Percentiles rank a stretch among this genome's conserved stretches.
These are phyloP conservation scores for Skeletonema costatum DNA, from an alignment of 108 stramenopile species.

Conservation along the genomic window DNA sequence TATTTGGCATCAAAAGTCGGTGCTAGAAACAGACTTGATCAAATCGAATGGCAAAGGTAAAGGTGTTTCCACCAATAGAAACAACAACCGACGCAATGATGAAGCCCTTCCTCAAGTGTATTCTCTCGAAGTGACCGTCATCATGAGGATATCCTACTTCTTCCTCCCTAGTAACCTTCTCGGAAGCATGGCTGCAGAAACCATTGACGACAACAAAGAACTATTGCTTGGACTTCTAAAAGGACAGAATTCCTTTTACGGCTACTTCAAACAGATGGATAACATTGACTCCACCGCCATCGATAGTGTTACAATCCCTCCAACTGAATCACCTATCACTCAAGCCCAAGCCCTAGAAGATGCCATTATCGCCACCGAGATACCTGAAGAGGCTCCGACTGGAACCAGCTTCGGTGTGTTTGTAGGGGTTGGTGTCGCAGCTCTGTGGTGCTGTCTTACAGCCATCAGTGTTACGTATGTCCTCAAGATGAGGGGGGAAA, in stretches of 20 bases:
- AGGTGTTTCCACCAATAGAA: neutral
- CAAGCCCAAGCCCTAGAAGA: neutral
- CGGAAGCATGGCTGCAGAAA: neutral
- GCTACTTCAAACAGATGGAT: neutral
- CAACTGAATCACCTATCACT: neutral
- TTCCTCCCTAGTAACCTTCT: neutral
- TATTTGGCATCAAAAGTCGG: slow-evolving; percentile 17
- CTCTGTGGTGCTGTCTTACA: neutral
- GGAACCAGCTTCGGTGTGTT: neutral
- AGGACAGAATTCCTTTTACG: neutral
- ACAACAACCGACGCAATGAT: neutral
- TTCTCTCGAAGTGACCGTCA: neutral
- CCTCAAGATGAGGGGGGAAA: neutral
- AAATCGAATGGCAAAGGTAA: neutral
- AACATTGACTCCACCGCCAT: neutral
- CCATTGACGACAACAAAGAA: neutral
- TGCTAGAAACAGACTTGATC: neutral
- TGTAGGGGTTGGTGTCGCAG: neutral
- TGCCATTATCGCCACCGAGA: neutral
- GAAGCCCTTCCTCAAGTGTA: neutral
- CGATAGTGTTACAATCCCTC: neutral
- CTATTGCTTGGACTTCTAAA: neutral
- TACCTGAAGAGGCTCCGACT: neutral
- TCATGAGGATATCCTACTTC: neutral
- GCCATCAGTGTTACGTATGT: neutral